Conservation (phyloP, 768 basidiomycete genomes). For the Rhodotorula diobovata region DNA sequence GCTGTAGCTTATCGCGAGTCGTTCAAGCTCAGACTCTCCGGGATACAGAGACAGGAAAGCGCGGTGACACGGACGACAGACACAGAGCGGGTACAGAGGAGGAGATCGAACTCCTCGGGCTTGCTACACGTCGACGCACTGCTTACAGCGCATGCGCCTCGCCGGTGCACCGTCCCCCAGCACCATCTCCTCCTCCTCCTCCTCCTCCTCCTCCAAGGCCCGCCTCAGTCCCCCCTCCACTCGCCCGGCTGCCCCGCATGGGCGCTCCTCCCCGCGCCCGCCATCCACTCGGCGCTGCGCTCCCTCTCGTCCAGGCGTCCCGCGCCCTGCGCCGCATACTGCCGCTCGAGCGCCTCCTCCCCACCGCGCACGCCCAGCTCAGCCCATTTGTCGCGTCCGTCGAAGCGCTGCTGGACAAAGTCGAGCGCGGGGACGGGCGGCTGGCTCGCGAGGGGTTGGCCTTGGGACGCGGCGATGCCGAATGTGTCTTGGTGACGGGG, state of each 20-base stretch:
- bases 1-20: neutral
- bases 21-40: too few species aligned
- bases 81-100: too few species aligned
- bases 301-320: too few species aligned
- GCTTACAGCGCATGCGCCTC: too few species aligned
- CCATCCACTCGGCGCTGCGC: neutral
- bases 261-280: neutral
- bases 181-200: too few species aligned
- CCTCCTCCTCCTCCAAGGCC: too few species aligned
- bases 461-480: conserved; percentile 18
- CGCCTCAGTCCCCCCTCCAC: too few species aligned
- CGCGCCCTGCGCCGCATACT: neutral
- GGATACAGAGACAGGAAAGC: too few species aligned
- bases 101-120: too few species aligned
- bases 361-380: neutral
- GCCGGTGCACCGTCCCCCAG: too few species aligned
- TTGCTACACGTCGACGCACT: too few species aligned
- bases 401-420: conserved; percentile 14
- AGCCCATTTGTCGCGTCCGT: conserved; percentile 5
- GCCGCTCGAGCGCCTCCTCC: neutral
- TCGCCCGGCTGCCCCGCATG: neutral
- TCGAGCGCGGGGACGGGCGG: neutral
- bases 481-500: neutral
- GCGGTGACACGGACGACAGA: too few species aligned
- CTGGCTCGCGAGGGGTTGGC: neutral